Evolutionary conservation across 179 eudicot genomes (phyloP).

Genomic region (Carnegiea gigantea): DNA sequence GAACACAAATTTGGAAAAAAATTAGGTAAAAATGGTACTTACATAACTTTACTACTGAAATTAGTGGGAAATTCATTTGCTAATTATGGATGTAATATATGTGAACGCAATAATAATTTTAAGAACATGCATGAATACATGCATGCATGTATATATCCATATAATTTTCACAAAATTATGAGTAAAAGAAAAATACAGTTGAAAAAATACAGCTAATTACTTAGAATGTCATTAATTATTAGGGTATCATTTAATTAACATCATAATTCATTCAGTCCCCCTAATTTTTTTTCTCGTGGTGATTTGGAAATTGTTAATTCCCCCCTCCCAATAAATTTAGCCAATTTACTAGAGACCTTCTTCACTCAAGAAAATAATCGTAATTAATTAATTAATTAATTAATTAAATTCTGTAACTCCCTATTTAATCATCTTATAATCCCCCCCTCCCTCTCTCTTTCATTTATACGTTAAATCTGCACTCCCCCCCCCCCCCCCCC

Average conservation of each 20-base stretch:
- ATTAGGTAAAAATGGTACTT: not conserved
- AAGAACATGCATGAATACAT: not conserved
- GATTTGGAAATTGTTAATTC: constrained; percentile 14
- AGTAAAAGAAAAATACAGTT: not conserved
- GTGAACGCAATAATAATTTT: constrained; percentile 14
- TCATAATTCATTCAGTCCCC: constrained; percentile 32
- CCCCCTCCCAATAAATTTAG: constrained; percentile 20
- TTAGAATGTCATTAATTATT: constrained; percentile 18
- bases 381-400: not conserved
- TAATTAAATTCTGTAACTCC: constrained; percentile 26
- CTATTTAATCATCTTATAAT: constrained; percentile 10
- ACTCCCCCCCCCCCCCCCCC: not conserved
- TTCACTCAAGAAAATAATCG: not conserved
- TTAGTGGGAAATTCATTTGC: constrained; percentile 24
- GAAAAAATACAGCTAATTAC: constrained; percentile 2
- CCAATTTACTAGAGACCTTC: constrained; percentile 29
- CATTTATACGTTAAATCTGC: not conserved
- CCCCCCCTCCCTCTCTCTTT: not conserved
- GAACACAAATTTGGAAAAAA: not conserved
- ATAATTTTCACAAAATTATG: not conserved
- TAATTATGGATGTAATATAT: constrained; percentile 11
- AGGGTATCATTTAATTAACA: constrained; percentile 4
- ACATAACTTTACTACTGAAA: not conserved
- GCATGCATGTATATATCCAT: not conserved
- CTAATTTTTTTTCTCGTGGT: not conserved